phyloP scores from a whole-genome alignment of 495 filamentous ascomycete genomes.

The Filosporella fistucella region DNA sequence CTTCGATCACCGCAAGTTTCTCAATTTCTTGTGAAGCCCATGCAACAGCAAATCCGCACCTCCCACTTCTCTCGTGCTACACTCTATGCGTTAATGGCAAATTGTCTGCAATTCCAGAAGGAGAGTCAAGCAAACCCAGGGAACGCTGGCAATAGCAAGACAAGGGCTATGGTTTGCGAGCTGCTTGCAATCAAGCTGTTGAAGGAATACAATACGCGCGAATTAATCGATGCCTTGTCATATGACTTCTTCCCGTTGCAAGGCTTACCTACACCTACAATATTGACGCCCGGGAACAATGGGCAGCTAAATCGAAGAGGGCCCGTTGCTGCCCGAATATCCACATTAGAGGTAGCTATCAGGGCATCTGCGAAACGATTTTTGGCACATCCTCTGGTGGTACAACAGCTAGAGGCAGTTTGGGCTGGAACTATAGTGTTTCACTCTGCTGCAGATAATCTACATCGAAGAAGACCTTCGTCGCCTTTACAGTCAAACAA shows the following conservation, averaged over 20 bases:
- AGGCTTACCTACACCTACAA: conserved; percentile 33
- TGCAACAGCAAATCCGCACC: conserved; percentile 73
- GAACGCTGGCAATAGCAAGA: conserved; percentile 75
- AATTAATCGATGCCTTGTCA: conserved; percentile 85
- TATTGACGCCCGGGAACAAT: conserved; percentile 21
- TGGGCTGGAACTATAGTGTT: conserved; percentile 95
- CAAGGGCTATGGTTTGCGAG: conserved; percentile 82
- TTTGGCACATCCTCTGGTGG: conserved; percentile 80
- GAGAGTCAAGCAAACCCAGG: conserved; percentile 76
- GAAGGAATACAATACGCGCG: conserved; percentile 81
- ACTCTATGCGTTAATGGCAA: conserved; percentile 85
- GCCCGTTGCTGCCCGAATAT: conserved; percentile 62
- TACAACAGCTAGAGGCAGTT: conserved; percentile 90
- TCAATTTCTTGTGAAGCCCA: conserved; percentile 89
- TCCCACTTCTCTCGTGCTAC: conserved; percentile 82
- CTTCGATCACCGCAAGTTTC: conserved; percentile 90
- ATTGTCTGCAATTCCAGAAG: conserved; percentile 88
- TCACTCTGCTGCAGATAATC: conserved; percentile 72
- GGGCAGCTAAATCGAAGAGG: conserved; percentile 17
- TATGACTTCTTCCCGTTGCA: conserved; percentile 94
- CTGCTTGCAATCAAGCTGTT: conserved; percentile 86
- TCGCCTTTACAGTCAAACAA: not conserved
- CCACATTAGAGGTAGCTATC: conserved; percentile 87
- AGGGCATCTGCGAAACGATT: conserved; percentile 86
- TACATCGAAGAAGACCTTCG: conserved; percentile 49